Conservation (phyloP, 2,329 filamentous ascomycete genomes). For the Stagonosporopsis rhizophila region DNA sequence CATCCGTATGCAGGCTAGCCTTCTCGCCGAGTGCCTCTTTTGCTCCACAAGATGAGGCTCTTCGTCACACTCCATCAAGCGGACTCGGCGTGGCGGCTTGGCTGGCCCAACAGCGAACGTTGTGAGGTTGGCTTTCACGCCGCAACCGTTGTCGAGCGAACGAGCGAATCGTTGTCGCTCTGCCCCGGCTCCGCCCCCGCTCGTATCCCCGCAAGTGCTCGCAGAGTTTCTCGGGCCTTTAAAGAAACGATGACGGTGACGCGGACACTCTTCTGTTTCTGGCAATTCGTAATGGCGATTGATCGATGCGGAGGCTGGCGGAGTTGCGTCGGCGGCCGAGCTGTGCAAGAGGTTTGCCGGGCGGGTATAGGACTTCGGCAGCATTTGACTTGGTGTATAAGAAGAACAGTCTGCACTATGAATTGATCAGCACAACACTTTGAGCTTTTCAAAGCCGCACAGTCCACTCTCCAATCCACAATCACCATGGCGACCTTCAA, state of each 20-base stretch:
- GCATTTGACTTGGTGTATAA: slow-evolving; percentile 6
- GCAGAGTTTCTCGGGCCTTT: slow-evolving; percentile 17
- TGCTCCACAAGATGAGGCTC: slow-evolving; percentile 2
- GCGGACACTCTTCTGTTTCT: slow-evolving; percentile 14
- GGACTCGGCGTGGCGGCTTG: slow-evolving; percentile 1
- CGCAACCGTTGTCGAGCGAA: neutral
- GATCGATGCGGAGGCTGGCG: neutral
- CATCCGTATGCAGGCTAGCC: slow-evolving; percentile 1
- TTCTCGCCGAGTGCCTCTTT: neutral
- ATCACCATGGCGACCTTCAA: slow-evolving; percentile 15
- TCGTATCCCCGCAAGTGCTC: slow-evolving; percentile 11
- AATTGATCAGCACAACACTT: slow-evolving; percentile 2
- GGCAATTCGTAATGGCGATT: neutral
- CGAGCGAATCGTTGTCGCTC: neutral
- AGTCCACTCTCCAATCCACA: neutral
- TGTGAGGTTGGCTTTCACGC: slow-evolving; percentile 11
- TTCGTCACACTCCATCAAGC: neutral
- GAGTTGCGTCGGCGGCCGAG: neutral
- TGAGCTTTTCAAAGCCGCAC: neutral
- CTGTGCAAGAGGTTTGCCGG: neutral
- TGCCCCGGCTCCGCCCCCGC: slow-evolving; percentile 9
- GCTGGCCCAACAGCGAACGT: slow-evolving; percentile 9
- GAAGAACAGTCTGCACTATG: neutral
- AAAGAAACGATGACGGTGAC: slow-evolving; percentile 4
- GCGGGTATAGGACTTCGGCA: neutral